These are phyloP conservation scores for Botrytis cinerea DNA, from an alignment of 2,329 filamentous ascomycete genomes.

Conservation along the genomic window DNA sequence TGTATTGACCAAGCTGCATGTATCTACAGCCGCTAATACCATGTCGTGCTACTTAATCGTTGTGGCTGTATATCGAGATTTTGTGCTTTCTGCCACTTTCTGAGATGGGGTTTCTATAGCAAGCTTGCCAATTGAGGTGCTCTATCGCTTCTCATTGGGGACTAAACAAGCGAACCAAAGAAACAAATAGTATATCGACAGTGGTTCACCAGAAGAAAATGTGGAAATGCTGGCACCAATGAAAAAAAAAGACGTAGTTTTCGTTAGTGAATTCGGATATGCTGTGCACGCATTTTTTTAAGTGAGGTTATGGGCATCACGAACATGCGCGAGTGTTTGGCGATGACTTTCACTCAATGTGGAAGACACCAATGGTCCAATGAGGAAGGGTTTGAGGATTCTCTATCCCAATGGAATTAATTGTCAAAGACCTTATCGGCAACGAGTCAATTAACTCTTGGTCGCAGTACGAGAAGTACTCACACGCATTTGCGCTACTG, in stretches of 20 bases:
- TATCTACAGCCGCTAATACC: not conserved
- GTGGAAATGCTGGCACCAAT: conserved; percentile 13
- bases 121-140: not conserved
- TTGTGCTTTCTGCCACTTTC: not conserved
- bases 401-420: not conserved
- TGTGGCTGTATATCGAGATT: not conserved
- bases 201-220: not conserved
- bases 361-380: not conserved
- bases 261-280: not conserved
- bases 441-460: not conserved
- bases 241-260: not conserved
- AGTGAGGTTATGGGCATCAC: not conserved
- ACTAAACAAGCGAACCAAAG: not conserved
- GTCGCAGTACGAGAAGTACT: not conserved
- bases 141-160: not conserved
- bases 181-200: not conserved
- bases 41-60: not conserved
- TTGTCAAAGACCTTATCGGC: not conserved
- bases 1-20: conserved; percentile 1
- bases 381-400: not conserved
- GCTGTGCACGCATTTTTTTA: not conserved
- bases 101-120: not conserved
- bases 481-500: not conserved
- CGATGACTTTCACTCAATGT: not conserved
- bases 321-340: not conserved